These are phyloP conservation scores for Euphorbia peplus DNA, from an alignment of 345 rosid genomes.

Conservation along the genomic window DNA sequence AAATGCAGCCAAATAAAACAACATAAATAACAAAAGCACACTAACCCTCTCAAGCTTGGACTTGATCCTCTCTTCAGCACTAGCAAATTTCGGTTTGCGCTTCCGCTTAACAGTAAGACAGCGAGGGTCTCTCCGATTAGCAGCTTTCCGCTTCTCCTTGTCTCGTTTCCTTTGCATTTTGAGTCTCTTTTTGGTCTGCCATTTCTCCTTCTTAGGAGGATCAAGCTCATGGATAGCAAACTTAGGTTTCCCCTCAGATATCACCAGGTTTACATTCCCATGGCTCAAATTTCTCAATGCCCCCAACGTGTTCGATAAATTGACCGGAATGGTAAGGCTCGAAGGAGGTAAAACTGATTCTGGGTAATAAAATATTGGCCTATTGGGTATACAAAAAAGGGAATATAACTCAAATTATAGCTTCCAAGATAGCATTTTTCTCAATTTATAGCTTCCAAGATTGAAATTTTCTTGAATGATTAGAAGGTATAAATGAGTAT, in stretches of 20 bases:
- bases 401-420: background rate
- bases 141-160: conserved; percentile 72
- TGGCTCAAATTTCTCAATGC: conserved; percentile 47
- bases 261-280: conserved; percentile 69
- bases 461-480: background rate
- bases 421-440: conserved; percentile 3
- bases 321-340: conserved; percentile 15
- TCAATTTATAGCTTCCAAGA: conserved; percentile 1
- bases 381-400: background rate
- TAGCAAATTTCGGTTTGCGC: conserved; percentile 59
- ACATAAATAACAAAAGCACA: background rate
- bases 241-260: conserved; percentile 87
- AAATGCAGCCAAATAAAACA: background rate
- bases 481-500: background rate
- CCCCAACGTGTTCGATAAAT: conserved; percentile 28
- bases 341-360: conserved; percentile 15
- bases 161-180: conserved; percentile 72
- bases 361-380: conserved; percentile 13
- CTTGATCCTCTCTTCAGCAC: conserved; percentile 72
- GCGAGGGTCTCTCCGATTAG: conserved; percentile 81
- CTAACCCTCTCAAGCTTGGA: conserved; percentile 79
- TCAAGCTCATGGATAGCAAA: conserved; percentile 63
- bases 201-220: conserved; percentile 87
- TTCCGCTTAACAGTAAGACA: conserved; percentile 62
- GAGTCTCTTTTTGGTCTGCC: conserved; percentile 71